These are phyloP conservation scores for Didymella pinodella DNA, from an alignment of 2,329 filamentous ascomycete genomes.

Conservation along the genomic window DNA sequence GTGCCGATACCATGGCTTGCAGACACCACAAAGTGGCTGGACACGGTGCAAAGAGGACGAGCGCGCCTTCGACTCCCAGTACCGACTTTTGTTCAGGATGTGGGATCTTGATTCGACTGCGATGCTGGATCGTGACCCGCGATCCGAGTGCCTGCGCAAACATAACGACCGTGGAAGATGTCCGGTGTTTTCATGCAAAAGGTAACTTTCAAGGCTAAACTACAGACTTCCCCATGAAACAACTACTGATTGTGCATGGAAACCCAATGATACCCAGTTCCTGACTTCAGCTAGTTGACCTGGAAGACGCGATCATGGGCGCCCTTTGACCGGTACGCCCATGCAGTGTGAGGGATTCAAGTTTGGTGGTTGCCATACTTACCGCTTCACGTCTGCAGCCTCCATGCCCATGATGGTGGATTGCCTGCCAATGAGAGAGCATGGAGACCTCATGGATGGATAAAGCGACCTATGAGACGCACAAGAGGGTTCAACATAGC, in stretches of 20 bases:
- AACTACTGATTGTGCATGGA: neutral
- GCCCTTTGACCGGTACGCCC: neutral
- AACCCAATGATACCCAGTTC: neutral
- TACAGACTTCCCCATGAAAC: neutral
- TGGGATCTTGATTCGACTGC: neutral
- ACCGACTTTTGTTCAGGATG: neutral
- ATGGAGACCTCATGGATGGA: neutral
- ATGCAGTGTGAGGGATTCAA: neutral
- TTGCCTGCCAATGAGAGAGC: too few relatives aligned
- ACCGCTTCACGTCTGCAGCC: neutral
- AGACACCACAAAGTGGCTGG: neutral
- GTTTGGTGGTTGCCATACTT: neutral
- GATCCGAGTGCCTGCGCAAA: neutral
- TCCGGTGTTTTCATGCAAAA: neutral
- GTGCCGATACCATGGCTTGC: slow-evolving; percentile 4
- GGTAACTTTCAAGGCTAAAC: neutral
- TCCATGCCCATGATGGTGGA: neutral
- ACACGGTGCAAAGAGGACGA: neutral
- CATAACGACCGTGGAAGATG: neutral
- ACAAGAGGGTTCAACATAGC: neutral
- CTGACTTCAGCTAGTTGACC: neutral
- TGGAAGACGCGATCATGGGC: neutral
- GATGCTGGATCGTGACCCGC: neutral
- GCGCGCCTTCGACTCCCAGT: neutral
- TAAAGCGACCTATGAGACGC: neutral